A percentile compares a stretch with the other conserved stretches of the same genome.
Conservation (phyloP, 805 yeast genomes). For the Starmerella stigmatis region DNA sequence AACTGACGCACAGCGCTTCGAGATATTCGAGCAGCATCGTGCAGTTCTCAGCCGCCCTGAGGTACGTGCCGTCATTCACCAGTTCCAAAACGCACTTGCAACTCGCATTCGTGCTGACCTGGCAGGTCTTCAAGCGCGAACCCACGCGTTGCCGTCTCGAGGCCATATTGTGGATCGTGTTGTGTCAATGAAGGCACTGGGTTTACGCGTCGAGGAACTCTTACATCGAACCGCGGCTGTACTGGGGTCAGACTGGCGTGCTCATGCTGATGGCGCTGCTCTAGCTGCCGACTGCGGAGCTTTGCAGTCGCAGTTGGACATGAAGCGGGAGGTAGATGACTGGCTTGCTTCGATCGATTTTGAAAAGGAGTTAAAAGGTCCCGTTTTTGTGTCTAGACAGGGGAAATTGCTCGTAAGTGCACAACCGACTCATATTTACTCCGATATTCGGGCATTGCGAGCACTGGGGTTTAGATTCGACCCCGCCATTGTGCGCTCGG, state of each 20-base stretch:
- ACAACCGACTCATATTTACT: constrained; percentile 3
- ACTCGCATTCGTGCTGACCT: constrained; percentile 31
- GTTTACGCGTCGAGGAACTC: constrained; percentile 36
- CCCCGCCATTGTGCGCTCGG: neutral
- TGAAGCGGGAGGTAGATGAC: constrained; percentile 33
- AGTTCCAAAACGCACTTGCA: constrained; percentile 45
- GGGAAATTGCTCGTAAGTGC: constrained; percentile 11
- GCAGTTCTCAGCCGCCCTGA: constrained; percentile 44
- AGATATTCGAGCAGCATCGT: constrained; percentile 40
- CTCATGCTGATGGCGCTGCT: constrained; percentile 56
- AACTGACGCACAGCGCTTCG: constrained; percentile 39
- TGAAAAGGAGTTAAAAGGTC: neutral
- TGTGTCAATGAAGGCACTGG: constrained; percentile 45
- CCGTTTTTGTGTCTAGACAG: neutral
- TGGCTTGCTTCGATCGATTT: constrained; percentile 37
- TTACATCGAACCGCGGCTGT: constrained; percentile 40
- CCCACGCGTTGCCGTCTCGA: neutral
- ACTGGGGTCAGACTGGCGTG: constrained; percentile 51
- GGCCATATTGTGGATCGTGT: constrained; percentile 29
- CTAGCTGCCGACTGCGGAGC: constrained; percentile 42
- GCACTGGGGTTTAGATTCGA: constrained; percentile 17
- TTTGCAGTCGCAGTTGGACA: constrained; percentile 40
- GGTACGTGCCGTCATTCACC: constrained; percentile 48
- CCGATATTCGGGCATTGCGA: constrained; percentile 6
- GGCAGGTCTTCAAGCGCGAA: neutral